Evolutionary conservation across 805 yeast species (phyloP), one percentile per base, ranked within the genome.

Genomic region (Wickerhamomyces chambardii): DNA sequence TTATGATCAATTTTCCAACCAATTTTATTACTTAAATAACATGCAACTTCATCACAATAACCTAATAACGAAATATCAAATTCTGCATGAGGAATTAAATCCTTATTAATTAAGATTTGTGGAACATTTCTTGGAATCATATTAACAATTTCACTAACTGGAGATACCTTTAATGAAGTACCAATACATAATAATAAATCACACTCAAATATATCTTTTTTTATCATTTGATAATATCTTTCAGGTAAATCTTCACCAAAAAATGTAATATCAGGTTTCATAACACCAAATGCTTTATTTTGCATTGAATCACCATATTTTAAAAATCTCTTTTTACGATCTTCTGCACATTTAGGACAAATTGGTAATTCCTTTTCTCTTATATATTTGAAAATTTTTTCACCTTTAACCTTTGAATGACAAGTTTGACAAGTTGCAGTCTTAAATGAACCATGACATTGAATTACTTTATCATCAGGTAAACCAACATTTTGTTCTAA

Each of bases 361-460:
- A 74, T 56, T 2, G 95, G 86, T 21, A 87, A 60, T 37, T 73
- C 73, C 33, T 72, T 64, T 2, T 59, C 59, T 43, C 79, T 63
- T 29, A 87, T 76, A 36, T 71, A 73, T 12, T 68, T 68, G 48
- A 66, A 84, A 3, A 87, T 65, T 18, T 66, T 66, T 34, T 70
- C 73, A 15, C 96, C 96, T 2, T 73, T 71, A 6, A 78, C 73
- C 50, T 68, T 62, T 52, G 71, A 71, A 33, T 73, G 68, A 54
- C 97, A 87, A 3, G 89, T 77, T 26, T 78, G 66, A 52, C 97
- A 87, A 4, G 87, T 75, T 8, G 95, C 96, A 0, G 74, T 71
- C 0, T 94, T 95, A 58, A 87, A 87, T 2, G 95, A 84, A 1
- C 96, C 96, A 58, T 87, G 96, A 52, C 96, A 87, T 57, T 86